Evolutionary conservation across 306 rosid species (phyloP).

Genomic region (Fragaria vesca): DNA sequence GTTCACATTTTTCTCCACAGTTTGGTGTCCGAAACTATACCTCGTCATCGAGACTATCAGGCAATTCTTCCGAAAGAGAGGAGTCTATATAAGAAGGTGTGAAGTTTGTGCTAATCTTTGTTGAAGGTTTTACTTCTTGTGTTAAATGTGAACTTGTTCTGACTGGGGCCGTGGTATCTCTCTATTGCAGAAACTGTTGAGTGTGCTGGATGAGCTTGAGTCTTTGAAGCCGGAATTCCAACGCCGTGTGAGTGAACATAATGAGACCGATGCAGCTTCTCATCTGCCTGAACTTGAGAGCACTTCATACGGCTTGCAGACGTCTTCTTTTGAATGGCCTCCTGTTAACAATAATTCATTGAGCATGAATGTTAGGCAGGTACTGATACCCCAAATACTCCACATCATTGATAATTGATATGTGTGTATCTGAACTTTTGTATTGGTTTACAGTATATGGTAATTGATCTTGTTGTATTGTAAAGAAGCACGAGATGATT

Average conservation of each 20-base stretch:
- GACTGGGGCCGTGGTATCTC: constrained; percentile 24
- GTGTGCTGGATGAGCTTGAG: constrained; percentile 78
- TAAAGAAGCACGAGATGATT: constrained; percentile 13
- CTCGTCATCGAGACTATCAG: constrained; percentile 80
- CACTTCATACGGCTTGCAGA: constrained; percentile 38
- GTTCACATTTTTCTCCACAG: constrained; percentile 36
- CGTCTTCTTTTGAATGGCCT: constrained; percentile 54
- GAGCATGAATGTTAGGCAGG: constrained; percentile 50
- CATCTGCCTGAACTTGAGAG: constrained; percentile 40
- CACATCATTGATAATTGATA: neutral
- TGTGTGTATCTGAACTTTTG: neutral
- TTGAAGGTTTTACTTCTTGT: neutral
- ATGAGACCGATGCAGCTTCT: constrained; percentile 39
- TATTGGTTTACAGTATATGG: neutral
- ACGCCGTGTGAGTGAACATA: constrained; percentile 45
- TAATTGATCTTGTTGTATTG: neutral
- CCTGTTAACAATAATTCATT: constrained; percentile 38
- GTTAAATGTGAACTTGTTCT: constrained; percentile 11
- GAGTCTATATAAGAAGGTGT: constrained; percentile 66
- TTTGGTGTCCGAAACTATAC: constrained; percentile 96
- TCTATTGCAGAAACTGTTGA: constrained; percentile 46
- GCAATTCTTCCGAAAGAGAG: constrained; percentile 53
- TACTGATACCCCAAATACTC: constrained; percentile 21
- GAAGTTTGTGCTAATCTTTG: constrained; percentile 19
- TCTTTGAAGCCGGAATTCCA: constrained; percentile 67